phyloP scores from a whole-genome alignment of 306 rosid species.

The Rosa rugosa region DNA sequence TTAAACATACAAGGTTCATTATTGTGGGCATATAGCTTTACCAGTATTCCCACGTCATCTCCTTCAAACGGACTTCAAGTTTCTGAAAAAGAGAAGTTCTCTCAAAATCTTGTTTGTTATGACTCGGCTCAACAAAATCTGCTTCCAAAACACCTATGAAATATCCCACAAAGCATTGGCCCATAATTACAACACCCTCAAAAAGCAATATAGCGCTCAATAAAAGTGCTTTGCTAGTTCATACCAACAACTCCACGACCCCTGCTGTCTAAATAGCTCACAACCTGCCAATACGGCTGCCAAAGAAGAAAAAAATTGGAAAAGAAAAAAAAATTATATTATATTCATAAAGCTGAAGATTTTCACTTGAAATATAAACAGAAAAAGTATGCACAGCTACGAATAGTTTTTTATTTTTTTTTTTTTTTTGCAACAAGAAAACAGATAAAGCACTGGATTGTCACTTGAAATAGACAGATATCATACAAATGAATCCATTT shows the following conservation, averaged over 20 bases:
- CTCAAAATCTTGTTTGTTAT: constrained; percentile 96
- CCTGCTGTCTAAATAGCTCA: constrained; percentile 53
- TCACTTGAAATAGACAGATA: background rate
- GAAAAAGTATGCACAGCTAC: background rate
- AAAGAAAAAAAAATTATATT: background rate
- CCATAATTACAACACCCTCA: constrained; percentile 6
- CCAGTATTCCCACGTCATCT: constrained; percentile 95
- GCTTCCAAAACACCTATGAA: constrained; percentile 79
- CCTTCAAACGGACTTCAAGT: constrained; percentile 82
- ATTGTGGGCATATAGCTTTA: constrained; percentile 23
- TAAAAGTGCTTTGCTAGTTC: constrained; percentile 29
- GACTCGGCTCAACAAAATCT: constrained; percentile 83
- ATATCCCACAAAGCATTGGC: constrained; percentile 26
- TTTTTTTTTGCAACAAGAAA: background rate
- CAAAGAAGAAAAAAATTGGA: constrained; percentile 25
- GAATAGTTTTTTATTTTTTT: no score
- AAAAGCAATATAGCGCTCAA: constrained; percentile 7
- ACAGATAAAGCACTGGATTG: background rate
- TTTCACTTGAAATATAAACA: background rate
- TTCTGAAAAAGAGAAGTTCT: constrained; percentile 82
- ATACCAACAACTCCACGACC: constrained; percentile 96
- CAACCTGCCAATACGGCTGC: constrained; percentile 96
- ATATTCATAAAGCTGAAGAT: background rate
- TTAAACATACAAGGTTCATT: background rate
- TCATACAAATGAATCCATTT: background rate